A percentile compares a stretch with the other conserved stretches of the same genome.
Conservation (phyloP, 2,329 filamentous ascomycete genomes). For the Ilyonectria robusta region DNA sequence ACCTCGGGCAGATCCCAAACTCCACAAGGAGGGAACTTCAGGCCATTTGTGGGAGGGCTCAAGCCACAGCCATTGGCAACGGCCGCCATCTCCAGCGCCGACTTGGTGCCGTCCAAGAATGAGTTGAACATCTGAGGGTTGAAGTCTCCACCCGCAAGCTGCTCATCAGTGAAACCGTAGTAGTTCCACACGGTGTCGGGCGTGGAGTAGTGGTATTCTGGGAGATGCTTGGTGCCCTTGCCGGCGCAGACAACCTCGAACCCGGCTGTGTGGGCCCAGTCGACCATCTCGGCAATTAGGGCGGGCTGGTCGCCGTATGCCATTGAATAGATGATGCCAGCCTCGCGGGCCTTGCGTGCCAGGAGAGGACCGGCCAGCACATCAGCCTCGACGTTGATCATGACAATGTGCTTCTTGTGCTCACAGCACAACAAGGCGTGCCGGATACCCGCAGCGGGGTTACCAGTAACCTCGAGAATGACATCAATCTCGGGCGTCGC, state of each 20-base stretch:
- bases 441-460: constrained; percentile 58
- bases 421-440: constrained; percentile 61
- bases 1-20: constrained; percentile 58
- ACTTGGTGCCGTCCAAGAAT: constrained; percentile 64
- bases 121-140: constrained; percentile 65
- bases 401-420: constrained; percentile 64
- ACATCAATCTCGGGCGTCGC: constrained; percentile 59
- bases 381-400: constrained; percentile 63
- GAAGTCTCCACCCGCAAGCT: constrained; percentile 58
- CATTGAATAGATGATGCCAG: constrained; percentile 63
- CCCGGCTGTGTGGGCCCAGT: constrained; percentile 56
- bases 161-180: constrained; percentile 61
- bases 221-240: constrained; percentile 62
- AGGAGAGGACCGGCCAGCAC: constrained; percentile 59
- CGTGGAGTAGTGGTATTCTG: constrained; percentile 61
- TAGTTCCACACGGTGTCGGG: constrained; percentile 63
- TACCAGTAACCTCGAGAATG: constrained; percentile 60
- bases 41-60: constrained; percentile 55
- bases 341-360: constrained; percentile 58
- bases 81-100: constrained; percentile 62
- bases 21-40: constrained; percentile 61
- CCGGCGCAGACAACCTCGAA: constrained; percentile 61
- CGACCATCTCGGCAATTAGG: constrained; percentile 51
- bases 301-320: constrained; percentile 62
- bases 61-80: constrained; percentile 62